Percentiles rank a stretch among this genome's conserved stretches.
Conservation (phyloP, 345 rosid genomes). For the Hibiscus tridactylites region DNA sequence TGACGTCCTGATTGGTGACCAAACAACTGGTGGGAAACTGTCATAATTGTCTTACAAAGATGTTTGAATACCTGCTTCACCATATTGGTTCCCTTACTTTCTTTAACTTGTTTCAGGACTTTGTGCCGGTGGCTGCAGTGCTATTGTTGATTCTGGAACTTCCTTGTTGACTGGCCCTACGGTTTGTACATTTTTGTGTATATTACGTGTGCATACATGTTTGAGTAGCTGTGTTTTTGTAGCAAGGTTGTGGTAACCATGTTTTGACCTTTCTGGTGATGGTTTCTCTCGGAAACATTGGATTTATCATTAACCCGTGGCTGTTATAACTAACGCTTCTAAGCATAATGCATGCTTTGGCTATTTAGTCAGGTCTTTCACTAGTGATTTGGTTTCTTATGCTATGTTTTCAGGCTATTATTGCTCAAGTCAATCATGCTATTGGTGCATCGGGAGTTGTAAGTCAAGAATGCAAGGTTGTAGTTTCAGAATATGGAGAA, state of each 20-base stretch:
- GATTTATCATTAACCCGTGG: neutral
- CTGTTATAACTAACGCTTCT: neutral
- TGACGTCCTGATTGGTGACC: constrained; percentile 47
- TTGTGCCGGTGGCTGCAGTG: constrained; percentile 47
- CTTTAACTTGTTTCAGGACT: constrained; percentile 29
- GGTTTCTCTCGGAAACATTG: neutral
- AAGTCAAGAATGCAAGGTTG: constrained; percentile 59
- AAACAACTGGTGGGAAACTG: constrained; percentile 45
- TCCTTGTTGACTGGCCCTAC: constrained; percentile 70
- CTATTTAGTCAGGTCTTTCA: neutral
- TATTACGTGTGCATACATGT: neutral
- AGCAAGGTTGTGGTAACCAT: neutral
- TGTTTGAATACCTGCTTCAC: neutral
- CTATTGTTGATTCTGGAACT: constrained; percentile 81
- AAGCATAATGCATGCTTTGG: neutral
- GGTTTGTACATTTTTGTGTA: constrained; percentile 24
- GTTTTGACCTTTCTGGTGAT: neutral
- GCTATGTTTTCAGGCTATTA: constrained; percentile 32
- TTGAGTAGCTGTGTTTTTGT: neutral
- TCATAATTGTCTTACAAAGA: neutral
- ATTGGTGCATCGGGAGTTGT: constrained; percentile 67
- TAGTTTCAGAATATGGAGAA: constrained; percentile 54
- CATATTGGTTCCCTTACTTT: constrained; percentile 3
- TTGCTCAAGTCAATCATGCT: constrained; percentile 57
- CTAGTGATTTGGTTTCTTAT: neutral